A percentile compares a stretch with the other conserved stretches of the same genome.
Conservation (phyloP, 1,284 basidiomycete genomes). For the Calocybe gambosa region DNA sequence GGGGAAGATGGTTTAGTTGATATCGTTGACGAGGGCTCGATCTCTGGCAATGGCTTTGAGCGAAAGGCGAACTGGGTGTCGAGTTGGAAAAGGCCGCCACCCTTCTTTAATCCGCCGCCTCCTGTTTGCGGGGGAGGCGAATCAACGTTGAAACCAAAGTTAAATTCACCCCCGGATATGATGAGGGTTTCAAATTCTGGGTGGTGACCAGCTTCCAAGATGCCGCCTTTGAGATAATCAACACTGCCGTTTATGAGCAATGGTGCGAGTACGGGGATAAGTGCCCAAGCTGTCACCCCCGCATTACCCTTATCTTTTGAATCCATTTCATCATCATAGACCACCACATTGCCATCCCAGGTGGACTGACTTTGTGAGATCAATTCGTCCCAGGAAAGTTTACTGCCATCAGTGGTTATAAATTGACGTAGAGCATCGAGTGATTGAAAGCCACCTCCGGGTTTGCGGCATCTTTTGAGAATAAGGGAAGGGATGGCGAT, state of each 20-base stretch:
- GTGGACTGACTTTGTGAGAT: slow-evolving; percentile 34
- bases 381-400: slow-evolving; percentile 58
- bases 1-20: slow-evolving; percentile 29
- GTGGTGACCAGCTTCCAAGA: slow-evolving; percentile 52
- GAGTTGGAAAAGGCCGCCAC: slow-evolving; percentile 56
- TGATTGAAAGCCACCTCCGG: slow-evolving; percentile 54
- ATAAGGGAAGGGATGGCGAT: slow-evolving; percentile 82
- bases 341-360: slow-evolving; percentile 71
- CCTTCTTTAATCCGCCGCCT: slow-evolving; percentile 28
- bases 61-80: slow-evolving; percentile 51
- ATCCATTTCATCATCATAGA: slow-evolving; percentile 75
- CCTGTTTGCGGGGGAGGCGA: slow-evolving; percentile 21
- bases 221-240: slow-evolving; percentile 65
- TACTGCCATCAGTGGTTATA: slow-evolving; percentile 70
- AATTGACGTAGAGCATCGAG: slow-evolving; percentile 69
- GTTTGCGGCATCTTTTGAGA: slow-evolving; percentile 74
- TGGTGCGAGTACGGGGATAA: slow-evolving; percentile 54
- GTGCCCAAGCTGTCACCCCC: slow-evolving; percentile 55
- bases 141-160: slow-evolving; percentile 21
- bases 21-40: slow-evolving; percentile 43
- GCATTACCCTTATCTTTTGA: slow-evolving; percentile 49
- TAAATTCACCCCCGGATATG: slow-evolving; percentile 34
- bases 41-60: slow-evolving; percentile 46
- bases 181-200: slow-evolving; percentile 47
- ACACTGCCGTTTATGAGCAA: slow-evolving; percentile 48